Percentiles rank a stretch among this genome's conserved stretches.
Evolutionary conservation across 1,284 basidiomycete genomes (phyloP).

Genomic region (Apiotrichum gamsii): DNA sequence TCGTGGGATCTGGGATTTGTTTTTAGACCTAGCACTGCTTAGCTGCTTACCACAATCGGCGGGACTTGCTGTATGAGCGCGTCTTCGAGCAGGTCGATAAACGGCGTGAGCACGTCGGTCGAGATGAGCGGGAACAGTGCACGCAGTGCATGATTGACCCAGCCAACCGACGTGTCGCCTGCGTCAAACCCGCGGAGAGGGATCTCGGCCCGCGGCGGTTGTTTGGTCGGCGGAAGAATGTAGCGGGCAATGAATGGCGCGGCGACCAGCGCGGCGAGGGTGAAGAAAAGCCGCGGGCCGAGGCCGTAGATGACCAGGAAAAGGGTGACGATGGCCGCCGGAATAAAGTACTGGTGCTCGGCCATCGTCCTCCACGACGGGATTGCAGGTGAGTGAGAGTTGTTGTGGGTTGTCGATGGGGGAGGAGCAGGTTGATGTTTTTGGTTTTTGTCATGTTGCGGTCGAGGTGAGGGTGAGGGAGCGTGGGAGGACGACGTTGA

Average conservation of each 20-base stretch:
- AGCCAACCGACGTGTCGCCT: too few species aligned
- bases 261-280: neutral
- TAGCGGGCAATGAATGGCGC: constrained; percentile 4
- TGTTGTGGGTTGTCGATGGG: too few species aligned
- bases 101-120: constrained; percentile 46
- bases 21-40: neutral
- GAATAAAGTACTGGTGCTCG: neutral
- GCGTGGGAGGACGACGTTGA: too few species aligned
- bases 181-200: too few species aligned
- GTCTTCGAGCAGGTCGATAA: constrained; percentile 47
- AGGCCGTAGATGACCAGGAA: constrained; percentile 1
- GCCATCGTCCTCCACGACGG: neutral
- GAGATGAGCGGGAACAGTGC: constrained; percentile 45
- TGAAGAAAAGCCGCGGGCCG: neutral
- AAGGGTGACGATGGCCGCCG: neutral
- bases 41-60: constrained; percentile 37
- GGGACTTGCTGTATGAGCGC: constrained; percentile 45
- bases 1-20: too few species aligned
- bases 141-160: constrained; percentile 39
- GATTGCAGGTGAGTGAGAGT: neutral
- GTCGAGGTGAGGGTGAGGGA: too few species aligned
- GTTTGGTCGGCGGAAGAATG: constrained; percentile 1
- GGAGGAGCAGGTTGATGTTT: too few species aligned
- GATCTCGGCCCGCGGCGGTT: too few species aligned
- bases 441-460: too few species aligned